A percentile compares a stretch with the other conserved stretches of the same genome.
phyloP scores from a whole-genome alignment of 306 rosid species.

The Herpetospermum pedunculosum region DNA sequence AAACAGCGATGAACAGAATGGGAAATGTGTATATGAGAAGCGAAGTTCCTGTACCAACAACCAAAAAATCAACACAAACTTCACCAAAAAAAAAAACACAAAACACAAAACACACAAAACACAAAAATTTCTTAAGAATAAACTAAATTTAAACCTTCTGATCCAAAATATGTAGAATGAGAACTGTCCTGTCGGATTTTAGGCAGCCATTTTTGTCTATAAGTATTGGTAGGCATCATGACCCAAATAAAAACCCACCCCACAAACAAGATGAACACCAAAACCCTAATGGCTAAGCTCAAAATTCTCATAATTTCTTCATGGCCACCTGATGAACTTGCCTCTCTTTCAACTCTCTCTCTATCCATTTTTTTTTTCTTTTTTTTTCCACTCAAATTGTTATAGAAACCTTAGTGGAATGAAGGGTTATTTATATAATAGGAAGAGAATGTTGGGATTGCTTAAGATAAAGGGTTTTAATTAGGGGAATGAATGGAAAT shows the following conservation, averaged over 20 bases:
- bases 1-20: constrained; percentile 37
- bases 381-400: background rate
- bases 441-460: background rate
- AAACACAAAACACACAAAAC: background rate
- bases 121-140: background rate
- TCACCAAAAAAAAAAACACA: background rate
- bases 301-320: background rate
- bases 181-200: constrained; percentile 12
- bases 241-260: constrained; percentile 43
- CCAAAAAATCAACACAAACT: background rate
- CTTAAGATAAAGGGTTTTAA: background rate
- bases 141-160: constrained; percentile 33
- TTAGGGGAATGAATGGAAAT: background rate
- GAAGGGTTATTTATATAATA: background rate
- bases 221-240: constrained; percentile 45
- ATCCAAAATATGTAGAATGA: constrained; percentile 30
- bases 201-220: constrained; percentile 20
- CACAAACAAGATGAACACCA: constrained; percentile 26
- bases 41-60: constrained; percentile 21
- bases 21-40: constrained; percentile 46
- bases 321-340: constrained; percentile 3
- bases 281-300: constrained; percentile 23
- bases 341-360: constrained; percentile 14
- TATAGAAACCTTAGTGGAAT: background rate
- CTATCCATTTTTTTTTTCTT: background rate